Conservation (phyloP, 495 filamentous ascomycete genomes). For the Penicillium cosmopolitanum region DNA sequence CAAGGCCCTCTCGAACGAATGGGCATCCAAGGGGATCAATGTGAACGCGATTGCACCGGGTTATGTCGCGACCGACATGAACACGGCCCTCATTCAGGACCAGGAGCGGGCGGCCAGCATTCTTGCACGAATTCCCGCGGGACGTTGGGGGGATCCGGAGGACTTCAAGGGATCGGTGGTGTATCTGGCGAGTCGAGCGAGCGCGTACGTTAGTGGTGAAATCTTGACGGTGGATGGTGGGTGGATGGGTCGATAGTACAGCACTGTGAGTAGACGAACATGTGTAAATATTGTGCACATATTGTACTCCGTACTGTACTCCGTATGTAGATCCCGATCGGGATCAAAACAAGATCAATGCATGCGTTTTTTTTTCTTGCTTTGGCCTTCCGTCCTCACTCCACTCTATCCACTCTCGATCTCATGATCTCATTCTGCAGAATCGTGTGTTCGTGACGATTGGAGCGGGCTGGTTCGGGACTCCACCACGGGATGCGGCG, state of each 20-base stretch:
- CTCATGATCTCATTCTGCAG: constrained; percentile 23
- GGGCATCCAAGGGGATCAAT: constrained; percentile 70
- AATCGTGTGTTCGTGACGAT: not conserved
- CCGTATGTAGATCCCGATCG: not conserved
- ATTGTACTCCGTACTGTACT: no score
- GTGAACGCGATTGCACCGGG: constrained; percentile 75
- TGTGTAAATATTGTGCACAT: not conserved
- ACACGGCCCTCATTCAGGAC: constrained; percentile 72
- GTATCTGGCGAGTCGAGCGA: constrained; percentile 55
- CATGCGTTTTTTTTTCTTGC: not conserved
- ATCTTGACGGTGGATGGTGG: constrained; percentile 81
- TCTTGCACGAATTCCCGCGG: constrained; percentile 74
- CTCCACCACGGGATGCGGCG: constrained; percentile 12
- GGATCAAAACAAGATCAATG: not conserved
- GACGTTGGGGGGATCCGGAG: constrained; percentile 59
- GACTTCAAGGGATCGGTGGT: constrained; percentile 46
- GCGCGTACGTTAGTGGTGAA: constrained; percentile 81
- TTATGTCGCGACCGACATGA: constrained; percentile 89
- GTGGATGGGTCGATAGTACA: constrained; percentile 78
- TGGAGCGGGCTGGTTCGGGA: not conserved
- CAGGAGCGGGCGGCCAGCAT: constrained; percentile 66
- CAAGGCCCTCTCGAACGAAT: constrained; percentile 81
- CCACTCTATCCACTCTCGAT: not conserved
- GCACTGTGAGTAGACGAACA: not conserved
- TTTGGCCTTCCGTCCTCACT: not conserved